Base-by-base conservation (phyloP, 2,329 filamentous ascomycete genomes). In the Alternaria arbusti region DNA sequence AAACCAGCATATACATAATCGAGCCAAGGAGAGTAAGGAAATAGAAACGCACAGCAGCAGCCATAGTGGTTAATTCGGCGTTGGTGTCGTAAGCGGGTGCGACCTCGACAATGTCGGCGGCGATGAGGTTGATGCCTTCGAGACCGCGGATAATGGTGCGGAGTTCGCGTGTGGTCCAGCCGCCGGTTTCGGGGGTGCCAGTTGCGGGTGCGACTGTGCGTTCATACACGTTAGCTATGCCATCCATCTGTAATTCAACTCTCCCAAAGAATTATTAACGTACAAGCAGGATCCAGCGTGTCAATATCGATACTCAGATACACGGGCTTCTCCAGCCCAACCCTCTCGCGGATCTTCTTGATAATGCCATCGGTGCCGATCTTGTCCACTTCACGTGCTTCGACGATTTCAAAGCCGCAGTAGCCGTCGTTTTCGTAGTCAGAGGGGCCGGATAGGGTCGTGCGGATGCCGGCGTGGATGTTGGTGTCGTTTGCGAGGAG, bases 221-320 rank as follows among this genome's bases (percentile, higher is more conserved):
- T 25, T 20, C n/a, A 36, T 36, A 36, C 32, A 13, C 6, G 23
- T 69, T 22, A 72, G 61, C 51, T 46, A 22, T 46, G 12, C 8
- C 12, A 25, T 10, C 10, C 3, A 43, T 15, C 11, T 15, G 1
- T 17, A 12, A 6, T 1, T 13, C 11, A 8, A 44, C 17, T 22
- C 40, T 22, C 7, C 17, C n/a, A 13, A 17, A 4, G 1, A 10
- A n/a, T 22, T 3, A 2, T 20, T 9, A n/a, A 81, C 86, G 78
- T 78, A 88, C 86, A 95, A 6, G 92, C 92, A 8, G 94, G 93
- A 76, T 97, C 93, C 4, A 97, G 84, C 0, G 92, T 94, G 75
- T 97, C 93, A 71, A 97, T 97, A 75, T 97, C 94, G 50, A 96
- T 90, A 7, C 88, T 92, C 30, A 96, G 81, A 75, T 96, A 96